Conservation (phyloP, 768 basidiomycete species). For the Sporobolomyces pararoseus region DNA sequence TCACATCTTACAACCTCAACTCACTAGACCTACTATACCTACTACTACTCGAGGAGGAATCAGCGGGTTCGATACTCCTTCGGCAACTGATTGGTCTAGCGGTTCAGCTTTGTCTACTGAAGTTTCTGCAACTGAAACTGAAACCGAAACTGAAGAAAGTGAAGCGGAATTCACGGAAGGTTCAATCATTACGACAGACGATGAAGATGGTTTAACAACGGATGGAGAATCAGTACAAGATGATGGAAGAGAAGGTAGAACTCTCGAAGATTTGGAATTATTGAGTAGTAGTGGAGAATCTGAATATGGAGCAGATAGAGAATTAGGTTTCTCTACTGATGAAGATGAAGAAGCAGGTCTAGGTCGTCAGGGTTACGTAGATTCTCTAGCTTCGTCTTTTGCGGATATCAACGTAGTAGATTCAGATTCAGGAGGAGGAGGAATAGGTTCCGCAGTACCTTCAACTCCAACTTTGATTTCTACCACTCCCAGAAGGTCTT, state of each 20-base stretch:
- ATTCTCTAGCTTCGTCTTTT: constrained; percentile 29
- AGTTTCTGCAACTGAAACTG: not conserved
- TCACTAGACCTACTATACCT: not conserved
- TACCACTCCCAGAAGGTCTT: not conserved
- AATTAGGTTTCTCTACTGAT: constrained; percentile 4
- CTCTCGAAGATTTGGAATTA: not conserved
- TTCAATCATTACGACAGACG: constrained; percentile 12
- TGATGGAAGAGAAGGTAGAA: not conserved
- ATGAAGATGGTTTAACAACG: not conserved
- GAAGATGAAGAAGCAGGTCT: not conserved
- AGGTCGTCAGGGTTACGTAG: constrained; percentile 12
- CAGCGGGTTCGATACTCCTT: constrained; percentile 33
- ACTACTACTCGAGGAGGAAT: not conserved
- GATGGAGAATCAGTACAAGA: not conserved
- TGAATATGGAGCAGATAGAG: constrained; percentile 1
- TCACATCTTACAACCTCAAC: constrained; percentile 26
- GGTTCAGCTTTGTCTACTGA: constrained; percentile 5
- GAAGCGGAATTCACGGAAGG: not conserved
- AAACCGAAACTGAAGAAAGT: constrained; percentile 19
- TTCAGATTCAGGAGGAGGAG: not conserved
- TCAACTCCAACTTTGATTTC: constrained; percentile 9
- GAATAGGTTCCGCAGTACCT: not conserved
- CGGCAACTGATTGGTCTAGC: constrained; percentile 27
- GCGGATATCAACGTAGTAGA: not conserved
- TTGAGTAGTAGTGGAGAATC: not conserved